phyloP scores from a whole-genome alignment of 2,329 filamentous ascomycete genomes.

The Aspergillus pseudotamarii region DNA sequence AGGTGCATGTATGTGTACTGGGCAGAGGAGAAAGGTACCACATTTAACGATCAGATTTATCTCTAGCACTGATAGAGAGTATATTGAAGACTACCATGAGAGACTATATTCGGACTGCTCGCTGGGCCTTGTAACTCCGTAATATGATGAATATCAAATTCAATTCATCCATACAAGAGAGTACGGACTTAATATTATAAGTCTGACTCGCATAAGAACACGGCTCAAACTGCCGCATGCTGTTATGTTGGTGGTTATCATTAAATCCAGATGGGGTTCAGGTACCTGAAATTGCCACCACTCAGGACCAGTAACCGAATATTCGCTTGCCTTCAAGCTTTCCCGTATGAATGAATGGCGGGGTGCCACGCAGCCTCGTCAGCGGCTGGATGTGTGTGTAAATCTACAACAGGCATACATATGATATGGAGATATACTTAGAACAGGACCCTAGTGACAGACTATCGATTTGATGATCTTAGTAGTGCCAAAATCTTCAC shows the following conservation, averaged over 20 bases:
- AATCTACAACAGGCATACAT: not conserved
- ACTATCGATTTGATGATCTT: not conserved
- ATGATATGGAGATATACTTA: not conserved
- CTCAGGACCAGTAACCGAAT: slow-evolving; percentile 1
- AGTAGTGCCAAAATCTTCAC: not conserved
- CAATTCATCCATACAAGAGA: not conserved
- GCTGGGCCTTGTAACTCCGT: not conserved
- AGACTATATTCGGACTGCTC: not conserved
- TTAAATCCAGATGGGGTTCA: not conserved
- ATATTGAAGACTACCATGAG: not conserved
- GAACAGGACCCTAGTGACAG: not conserved
- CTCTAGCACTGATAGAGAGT: not conserved
- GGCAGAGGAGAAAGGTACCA: not conserved
- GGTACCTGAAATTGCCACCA: slow-evolving; percentile 1
- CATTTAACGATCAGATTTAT: not conserved
- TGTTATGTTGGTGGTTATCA: not conserved
- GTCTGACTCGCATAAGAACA: not conserved
- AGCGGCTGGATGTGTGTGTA: not conserved
- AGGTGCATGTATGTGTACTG: not conserved
- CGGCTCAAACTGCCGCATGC: not conserved
- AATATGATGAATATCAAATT: not conserved
- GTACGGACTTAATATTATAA: not conserved
- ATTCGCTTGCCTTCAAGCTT: slow-evolving; percentile 7
- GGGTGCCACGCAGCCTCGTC: slow-evolving; percentile 1
- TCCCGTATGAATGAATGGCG: not conserved